Conservation (phyloP, 495 filamentous ascomycete genomes). For the Alectoria sarmentosa region DNA sequence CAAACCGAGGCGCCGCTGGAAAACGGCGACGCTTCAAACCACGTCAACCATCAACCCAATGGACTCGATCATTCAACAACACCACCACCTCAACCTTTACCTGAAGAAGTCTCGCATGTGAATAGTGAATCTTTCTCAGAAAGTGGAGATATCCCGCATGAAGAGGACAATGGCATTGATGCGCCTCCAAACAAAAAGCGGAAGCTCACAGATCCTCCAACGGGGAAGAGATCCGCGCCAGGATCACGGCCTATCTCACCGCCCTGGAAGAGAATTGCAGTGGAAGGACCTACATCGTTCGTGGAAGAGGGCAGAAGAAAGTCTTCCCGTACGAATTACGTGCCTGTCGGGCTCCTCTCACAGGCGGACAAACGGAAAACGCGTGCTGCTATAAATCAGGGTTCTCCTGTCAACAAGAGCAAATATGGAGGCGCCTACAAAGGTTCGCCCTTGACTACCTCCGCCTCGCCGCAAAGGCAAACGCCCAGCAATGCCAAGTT, state of each 20-base stretch:
- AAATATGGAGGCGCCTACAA: slow-evolving; percentile 25
- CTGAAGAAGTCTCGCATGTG: slow-evolving; percentile 16
- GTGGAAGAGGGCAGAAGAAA: slow-evolving; percentile 75
- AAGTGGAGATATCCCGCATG: slow-evolving; percentile 11
- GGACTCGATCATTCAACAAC: slow-evolving; percentile 28
- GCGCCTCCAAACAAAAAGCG: slow-evolving; percentile 65
- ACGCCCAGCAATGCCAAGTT: slow-evolving; percentile 19
- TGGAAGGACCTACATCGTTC: slow-evolving; percentile 82
- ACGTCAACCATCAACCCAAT: slow-evolving; percentile 37
- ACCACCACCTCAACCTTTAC: slow-evolving; percentile 26
- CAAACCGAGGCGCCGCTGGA: slow-evolving; percentile 45
- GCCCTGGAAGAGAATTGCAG: slow-evolving; percentile 87
- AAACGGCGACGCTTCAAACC: slow-evolving; percentile 41
- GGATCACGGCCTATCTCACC: slow-evolving; percentile 57
- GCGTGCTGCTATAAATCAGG: slow-evolving; percentile 35
- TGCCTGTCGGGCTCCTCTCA: slow-evolving; percentile 64
- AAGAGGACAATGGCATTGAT: slow-evolving; percentile 27
- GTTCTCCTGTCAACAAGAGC: slow-evolving; percentile 24
- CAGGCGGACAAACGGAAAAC: slow-evolving; percentile 56
- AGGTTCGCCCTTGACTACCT: slow-evolving; percentile 13
- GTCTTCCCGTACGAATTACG: slow-evolving; percentile 72
- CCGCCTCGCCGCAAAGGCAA: slow-evolving; percentile 20
- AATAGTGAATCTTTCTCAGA: slow-evolving; percentile 6
- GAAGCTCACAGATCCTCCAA: slow-evolving; percentile 50
- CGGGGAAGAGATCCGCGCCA: slow-evolving; percentile 37